Base-by-base conservation (phyloP, 73 alveolate species). In the Tetrahymena malaccensis region DNA sequence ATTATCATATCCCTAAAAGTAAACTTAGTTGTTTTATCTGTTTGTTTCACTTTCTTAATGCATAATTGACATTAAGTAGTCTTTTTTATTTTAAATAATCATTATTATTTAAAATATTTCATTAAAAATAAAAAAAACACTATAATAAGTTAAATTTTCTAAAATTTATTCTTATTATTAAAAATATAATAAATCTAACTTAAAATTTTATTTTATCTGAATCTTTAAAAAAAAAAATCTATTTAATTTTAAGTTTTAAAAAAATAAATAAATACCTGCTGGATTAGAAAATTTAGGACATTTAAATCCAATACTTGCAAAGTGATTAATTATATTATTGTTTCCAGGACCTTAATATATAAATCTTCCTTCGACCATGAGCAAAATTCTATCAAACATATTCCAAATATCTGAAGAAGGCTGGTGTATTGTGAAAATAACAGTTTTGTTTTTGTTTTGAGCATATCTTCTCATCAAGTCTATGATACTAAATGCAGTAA, bases 401-500 rank as follows among this genome's bases (percentile, higher is more conserved):
- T 85, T 40, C 31, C 55, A 95, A 22, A 95, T 94, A 84, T 95
- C 96, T 31, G 96, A 43, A 10, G 95, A 83, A 93, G 97, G 97
- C 25, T 93, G 34, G 55, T 95, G 97, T 34, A 95, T 93, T 38
- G 97, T 95, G 22, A 95, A 94, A 37, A 95, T 37, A 16, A 95
- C 84, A 0, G 97, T 93, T 44, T 93, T 95, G 31, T 94, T 85
- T 95, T 95, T 37, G 3, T 85, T 93, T 35, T 95, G 83, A 12
- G 95, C 95, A 27, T 85, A 57, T 17, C 33, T 16, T 27, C 40
- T 35, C 25, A 93, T 22, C 11, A 40, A 84, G 43, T 95, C 58
- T 93, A 95, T 95, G 34, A 94, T 85, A 25, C 70, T 95, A 85
- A 25, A 95, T 0, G 99, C 99, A n/a, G 99, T 97, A 94, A 95